phyloP scores from a whole-genome alignment of 805 yeast genomes.

The Pichia manshurica region DNA sequence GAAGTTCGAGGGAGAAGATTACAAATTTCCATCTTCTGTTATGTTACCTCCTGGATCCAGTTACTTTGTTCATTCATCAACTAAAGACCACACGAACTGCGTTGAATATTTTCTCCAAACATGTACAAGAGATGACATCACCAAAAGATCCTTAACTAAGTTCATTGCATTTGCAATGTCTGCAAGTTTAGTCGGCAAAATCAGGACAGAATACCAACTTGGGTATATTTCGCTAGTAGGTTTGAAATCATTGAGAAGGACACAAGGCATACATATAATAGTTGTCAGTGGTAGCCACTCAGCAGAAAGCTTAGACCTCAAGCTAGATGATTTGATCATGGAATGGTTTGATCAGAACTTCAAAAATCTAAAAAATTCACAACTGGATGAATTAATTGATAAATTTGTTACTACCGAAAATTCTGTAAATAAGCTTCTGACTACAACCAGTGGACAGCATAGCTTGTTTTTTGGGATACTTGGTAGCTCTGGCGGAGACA shows the following conservation, averaged over 20 bases:
- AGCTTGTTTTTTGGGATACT: constrained; percentile 25
- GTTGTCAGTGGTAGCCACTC: constrained; percentile 46
- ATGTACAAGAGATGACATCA: constrained; percentile 38
- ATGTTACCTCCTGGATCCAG: constrained; percentile 33
- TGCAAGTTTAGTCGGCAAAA: constrained; percentile 37
- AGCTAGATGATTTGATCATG: constrained; percentile 43
- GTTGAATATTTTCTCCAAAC: constrained; percentile 52
- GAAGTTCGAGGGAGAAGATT: constrained; percentile 12
- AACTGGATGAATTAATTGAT: constrained; percentile 34
- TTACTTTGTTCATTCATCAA: constrained; percentile 29
- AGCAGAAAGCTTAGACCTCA: constrained; percentile 37
- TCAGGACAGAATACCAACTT: constrained; percentile 51
- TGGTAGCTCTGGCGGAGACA: constrained; percentile 18
- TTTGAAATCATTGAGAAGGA: constrained; percentile 41
- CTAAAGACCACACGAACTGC: constrained; percentile 49
- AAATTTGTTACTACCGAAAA: constrained; percentile 32
- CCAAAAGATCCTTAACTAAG: constrained; percentile 36
- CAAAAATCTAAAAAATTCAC: constrained; percentile 26
- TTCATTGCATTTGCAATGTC: constrained; percentile 45
- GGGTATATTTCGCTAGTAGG: constrained; percentile 65
- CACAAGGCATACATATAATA: constrained; percentile 54
- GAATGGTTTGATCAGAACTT: constrained; percentile 35
- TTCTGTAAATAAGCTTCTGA: constrained; percentile 16
- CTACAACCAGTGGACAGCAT: constrained; percentile 18
- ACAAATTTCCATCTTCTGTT: constrained; percentile 34